Percentiles rank a stretch among this genome's conserved stretches.
phyloP scores from a whole-genome alignment of 2,329 filamentous ascomycete genomes.

The Cryoendolithus antarcticus region DNA sequence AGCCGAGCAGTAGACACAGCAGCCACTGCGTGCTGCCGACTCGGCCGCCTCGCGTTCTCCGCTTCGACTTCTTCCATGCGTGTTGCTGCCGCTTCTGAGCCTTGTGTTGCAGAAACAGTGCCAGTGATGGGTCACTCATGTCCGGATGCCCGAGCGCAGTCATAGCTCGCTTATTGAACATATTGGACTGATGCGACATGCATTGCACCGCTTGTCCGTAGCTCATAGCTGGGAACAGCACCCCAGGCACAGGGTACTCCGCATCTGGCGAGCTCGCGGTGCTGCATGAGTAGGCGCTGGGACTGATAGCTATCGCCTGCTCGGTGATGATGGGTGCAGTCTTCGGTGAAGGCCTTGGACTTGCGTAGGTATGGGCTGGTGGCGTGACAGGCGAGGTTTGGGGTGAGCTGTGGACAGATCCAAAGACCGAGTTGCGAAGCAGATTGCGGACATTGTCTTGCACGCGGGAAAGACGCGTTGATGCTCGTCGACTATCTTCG shows the following conservation, averaged over 20 bases:
- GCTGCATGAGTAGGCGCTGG: too few species aligned
- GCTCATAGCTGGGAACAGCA: conserved; percentile 12
- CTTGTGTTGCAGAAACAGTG: conserved; percentile 16
- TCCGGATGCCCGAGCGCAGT: conserved; percentile 20
- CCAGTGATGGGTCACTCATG: conserved; percentile 16
- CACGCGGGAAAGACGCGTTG: conserved; percentile 16
- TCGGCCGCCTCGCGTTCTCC: not conserved
- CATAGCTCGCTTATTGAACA: conserved; percentile 17
- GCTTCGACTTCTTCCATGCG: conserved; percentile 9
- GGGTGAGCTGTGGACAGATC: conserved; percentile 6
- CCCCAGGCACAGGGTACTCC: conserved; percentile 2
- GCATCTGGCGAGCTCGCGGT: too few species aligned
- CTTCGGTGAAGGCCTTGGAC: too few species aligned
- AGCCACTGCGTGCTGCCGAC: conserved; percentile 3
- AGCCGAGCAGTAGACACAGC: conserved; percentile 14
- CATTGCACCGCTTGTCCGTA: conserved; percentile 11
- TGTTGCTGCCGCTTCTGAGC: conserved; percentile 7
- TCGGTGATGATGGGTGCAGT: too few species aligned
- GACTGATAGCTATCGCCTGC: too few species aligned
- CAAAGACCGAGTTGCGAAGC: conserved; percentile 18
- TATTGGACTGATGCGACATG: conserved; percentile 14
- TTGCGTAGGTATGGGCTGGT: not conserved
- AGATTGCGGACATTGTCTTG: conserved; percentile 23
- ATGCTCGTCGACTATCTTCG: conserved; percentile 13
- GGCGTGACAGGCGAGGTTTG: not conserved